phyloP scores from a whole-genome alignment of 2,329 filamentous ascomycete genomes.

The Aspergillus eucalypticola region DNA sequence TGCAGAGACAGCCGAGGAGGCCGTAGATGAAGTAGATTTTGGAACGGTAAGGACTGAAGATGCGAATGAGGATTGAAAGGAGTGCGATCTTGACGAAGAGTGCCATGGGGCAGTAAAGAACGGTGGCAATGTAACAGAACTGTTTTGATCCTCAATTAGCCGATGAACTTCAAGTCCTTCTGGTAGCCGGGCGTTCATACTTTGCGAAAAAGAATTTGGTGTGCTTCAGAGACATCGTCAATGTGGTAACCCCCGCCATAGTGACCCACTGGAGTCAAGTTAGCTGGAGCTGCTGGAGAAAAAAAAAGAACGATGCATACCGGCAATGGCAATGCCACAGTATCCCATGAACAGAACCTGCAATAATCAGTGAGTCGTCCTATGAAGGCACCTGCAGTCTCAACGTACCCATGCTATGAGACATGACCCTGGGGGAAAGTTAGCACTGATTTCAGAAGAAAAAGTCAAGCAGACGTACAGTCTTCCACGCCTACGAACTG shows the following conservation, averaged over 20 bases:
- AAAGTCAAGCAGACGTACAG: slow-evolving; percentile 24
- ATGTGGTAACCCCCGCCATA: slow-evolving; percentile 41
- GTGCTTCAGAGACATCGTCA: slow-evolving; percentile 23
- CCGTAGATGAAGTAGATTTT: slow-evolving; percentile 38
- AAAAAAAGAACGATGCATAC: slow-evolving; percentile 16
- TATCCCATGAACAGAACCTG: slow-evolving; percentile 37
- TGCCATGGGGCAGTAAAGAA: slow-evolving; percentile 45
- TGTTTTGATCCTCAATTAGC: neutral
- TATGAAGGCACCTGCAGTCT: neutral
- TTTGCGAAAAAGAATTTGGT: slow-evolving; percentile 30
- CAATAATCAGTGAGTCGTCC: neutral
- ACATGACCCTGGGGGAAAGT: slow-evolving; percentile 12
- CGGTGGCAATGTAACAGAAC: slow-evolving; percentile 41
- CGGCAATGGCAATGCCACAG: slow-evolving; percentile 31
- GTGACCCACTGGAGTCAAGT: slow-evolving; percentile 26
- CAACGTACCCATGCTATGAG: slow-evolving; percentile 25
- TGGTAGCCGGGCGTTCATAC: slow-evolving; percentile 13
- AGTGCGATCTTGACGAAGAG: slow-evolving; percentile 42
- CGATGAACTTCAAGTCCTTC: no score
- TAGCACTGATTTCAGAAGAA: neutral
- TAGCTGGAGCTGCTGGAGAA: neutral
- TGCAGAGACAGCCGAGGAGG: slow-evolving; percentile 34
- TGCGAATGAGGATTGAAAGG: slow-evolving; percentile 39
- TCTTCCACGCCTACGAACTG: slow-evolving; percentile 37
- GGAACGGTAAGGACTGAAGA: slow-evolving; percentile 39